phyloP scores from a whole-genome alignment of 345 rosid genomes.

The Salix exigua region DNA sequence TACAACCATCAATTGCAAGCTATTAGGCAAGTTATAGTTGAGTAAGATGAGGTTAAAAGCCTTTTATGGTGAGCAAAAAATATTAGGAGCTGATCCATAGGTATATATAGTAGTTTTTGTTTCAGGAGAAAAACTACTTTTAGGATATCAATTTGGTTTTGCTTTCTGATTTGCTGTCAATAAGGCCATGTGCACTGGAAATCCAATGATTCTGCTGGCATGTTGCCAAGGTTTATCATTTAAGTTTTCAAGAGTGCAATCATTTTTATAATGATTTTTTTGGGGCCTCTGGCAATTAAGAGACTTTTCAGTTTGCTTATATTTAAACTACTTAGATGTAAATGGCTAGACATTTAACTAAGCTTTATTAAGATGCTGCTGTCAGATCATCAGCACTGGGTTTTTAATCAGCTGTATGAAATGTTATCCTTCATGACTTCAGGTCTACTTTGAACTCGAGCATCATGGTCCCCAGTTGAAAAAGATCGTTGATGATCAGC shows the following conservation, averaged over 20 bases:
- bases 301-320: neutral
- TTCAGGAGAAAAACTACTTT: neutral
- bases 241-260: neutral
- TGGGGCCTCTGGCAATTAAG: neutral
- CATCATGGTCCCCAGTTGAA: constrained; percentile 84
- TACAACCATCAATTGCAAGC: neutral
- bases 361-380: neutral
- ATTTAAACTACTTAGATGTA: neutral
- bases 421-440: constrained; percentile 1
- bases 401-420: neutral
- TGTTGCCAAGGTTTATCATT: neutral
- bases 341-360: neutral
- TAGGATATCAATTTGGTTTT: neutral
- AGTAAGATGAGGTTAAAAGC: neutral
- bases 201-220: neutral
- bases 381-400: constrained; percentile 12
- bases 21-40: neutral
- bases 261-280: neutral
- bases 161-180: neutral
- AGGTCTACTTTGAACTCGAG: constrained; percentile 87
- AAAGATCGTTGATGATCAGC: constrained; percentile 72
- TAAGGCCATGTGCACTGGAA: neutral
- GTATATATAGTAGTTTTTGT: neutral
- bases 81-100: neutral
- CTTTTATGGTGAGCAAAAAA: neutral